phyloP scores from a whole-genome alignment of 345 rosid species.

The Gossypium turneri region DNA sequence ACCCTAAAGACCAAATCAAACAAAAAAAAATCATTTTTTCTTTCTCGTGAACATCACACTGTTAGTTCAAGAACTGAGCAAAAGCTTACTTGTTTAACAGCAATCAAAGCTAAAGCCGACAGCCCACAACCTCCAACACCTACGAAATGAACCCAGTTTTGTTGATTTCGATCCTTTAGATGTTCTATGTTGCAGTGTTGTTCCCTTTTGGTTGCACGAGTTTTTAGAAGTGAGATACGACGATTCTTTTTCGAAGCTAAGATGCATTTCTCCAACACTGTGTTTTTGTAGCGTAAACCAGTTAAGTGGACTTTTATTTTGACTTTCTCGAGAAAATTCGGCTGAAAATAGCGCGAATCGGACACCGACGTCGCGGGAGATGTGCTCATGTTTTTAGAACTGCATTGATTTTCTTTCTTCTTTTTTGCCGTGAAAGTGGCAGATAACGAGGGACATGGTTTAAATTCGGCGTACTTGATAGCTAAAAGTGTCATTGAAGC shows the following conservation, averaged over 20 bases:
- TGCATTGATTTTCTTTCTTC: conserved; percentile 4
- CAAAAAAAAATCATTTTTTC: background rate
- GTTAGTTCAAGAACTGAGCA: background rate
- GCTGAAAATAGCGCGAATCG: conserved; percentile 3
- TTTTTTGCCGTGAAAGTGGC: background rate
- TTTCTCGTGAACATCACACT: background rate
- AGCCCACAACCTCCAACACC: conserved; percentile 36
- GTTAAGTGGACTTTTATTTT: background rate
- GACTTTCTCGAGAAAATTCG: background rate
- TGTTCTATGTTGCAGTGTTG: background rate
- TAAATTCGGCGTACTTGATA: background rate
- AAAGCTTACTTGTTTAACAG: conserved; percentile 29
- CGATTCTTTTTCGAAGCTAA: background rate
- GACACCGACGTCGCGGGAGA: background rate
- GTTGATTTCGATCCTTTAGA: conserved; percentile 7
- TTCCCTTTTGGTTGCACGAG: background rate
- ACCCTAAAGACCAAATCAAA: conserved; percentile 18
- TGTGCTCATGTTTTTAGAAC: background rate
- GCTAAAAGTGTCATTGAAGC: too few relatives aligned
- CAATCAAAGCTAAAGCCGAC: conserved; percentile 34
- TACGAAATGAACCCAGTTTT: conserved; percentile 31
- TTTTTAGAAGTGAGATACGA: conserved; percentile 3
- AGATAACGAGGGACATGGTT: background rate
- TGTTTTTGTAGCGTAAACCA: background rate
- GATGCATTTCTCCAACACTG: background rate